These are phyloP conservation scores for Glaciozyma antarctica DNA, from an alignment of 768 basidiomycete species.

Conservation along the genomic window DNA sequence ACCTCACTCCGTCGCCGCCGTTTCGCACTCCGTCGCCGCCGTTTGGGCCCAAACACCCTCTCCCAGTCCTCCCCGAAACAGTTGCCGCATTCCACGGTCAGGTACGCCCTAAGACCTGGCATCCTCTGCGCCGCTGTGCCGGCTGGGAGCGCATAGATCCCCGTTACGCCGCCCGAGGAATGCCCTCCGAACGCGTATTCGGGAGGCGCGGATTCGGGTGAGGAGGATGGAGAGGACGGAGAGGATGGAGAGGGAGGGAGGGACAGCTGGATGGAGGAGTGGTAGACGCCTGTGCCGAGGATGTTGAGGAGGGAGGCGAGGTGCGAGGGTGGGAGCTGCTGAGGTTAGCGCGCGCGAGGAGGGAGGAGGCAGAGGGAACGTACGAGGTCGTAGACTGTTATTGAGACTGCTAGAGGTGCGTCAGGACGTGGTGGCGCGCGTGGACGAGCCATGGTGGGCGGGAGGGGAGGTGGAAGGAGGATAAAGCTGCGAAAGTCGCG, in stretches of 20 bases:
- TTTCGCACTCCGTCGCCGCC: background rate
- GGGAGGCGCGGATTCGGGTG: constrained; percentile 17
- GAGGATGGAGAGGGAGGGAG: constrained; percentile 21
- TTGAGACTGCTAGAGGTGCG: background rate
- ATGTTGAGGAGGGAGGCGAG: constrained; percentile 18
- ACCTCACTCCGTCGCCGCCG: background rate
- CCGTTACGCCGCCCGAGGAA: constrained; percentile 2
- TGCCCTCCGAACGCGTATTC: constrained; percentile 28
- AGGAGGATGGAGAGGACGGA: constrained; percentile 5
- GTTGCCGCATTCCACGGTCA: constrained; percentile 6
- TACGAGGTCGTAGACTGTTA: constrained; percentile 26
- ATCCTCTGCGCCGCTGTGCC: constrained; percentile 15
- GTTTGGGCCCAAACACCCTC: background rate
- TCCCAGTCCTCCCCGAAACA: constrained; percentile 22
- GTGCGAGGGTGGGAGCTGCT: constrained; percentile 16
- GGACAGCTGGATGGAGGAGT: constrained; percentile 15
- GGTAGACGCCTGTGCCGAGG: constrained; percentile 17
- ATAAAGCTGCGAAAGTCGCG: no score
- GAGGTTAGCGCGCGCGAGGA: background rate
- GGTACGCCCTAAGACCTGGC: constrained; percentile 18
- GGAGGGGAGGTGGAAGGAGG: no score
- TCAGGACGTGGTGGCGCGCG: background rate
- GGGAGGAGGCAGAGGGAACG: background rate
- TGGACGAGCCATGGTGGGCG: no score
- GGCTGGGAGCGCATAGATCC: constrained; percentile 16